A percentile compares a stretch with the other conserved stretches of the same genome.
Evolutionary conservation across 768 basidiomycete species (phyloP).

Genomic region (Naganishia kalamii): DNA sequence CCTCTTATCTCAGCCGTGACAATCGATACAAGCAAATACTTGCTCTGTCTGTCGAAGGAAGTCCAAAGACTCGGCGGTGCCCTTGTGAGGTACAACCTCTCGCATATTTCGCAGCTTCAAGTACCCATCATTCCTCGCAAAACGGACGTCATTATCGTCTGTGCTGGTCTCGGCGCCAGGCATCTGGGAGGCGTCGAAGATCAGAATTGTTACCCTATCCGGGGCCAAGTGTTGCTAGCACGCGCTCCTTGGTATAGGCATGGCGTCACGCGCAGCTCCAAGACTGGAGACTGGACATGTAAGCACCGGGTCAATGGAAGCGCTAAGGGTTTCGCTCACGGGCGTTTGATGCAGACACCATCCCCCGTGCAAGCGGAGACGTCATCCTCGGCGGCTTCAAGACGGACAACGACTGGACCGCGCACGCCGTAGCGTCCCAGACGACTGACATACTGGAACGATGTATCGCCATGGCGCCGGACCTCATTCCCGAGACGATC

Average conservation of each 20-base stretch:
- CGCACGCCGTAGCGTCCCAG: background rate
- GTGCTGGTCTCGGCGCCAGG: slow-evolving; percentile 39
- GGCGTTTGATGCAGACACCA: slow-evolving; percentile 31
- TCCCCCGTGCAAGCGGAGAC: slow-evolving; percentile 44
- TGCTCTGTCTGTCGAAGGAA: slow-evolving; percentile 31
- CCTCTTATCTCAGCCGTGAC: slow-evolving; percentile 46
- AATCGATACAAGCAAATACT: slow-evolving; percentile 42
- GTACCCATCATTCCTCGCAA: slow-evolving; percentile 6
- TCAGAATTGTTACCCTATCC: slow-evolving; percentile 37
- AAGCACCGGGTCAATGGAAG: background rate
- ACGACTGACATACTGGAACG: slow-evolving; percentile 35
- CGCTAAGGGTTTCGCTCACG: background rate
- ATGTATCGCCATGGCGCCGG: slow-evolving; percentile 40
- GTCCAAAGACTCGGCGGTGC: slow-evolving; percentile 31
- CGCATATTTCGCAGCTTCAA: slow-evolving; percentile 29
- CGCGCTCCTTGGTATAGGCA: slow-evolving; percentile 39
- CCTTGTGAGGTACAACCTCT: slow-evolving; percentile 31
- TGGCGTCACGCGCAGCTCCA: slow-evolving; percentile 35
- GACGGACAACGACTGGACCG: slow-evolving; percentile 42
- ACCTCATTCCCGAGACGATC: slow-evolving; percentile 23
- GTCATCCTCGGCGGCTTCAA: slow-evolving; percentile 47
- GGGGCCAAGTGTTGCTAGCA: slow-evolving; percentile 44
- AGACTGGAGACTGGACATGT: slow-evolving; percentile 21
- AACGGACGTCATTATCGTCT: slow-evolving; percentile 12
- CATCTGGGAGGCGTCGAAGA: slow-evolving; percentile 41